These are phyloP conservation scores for Nigrograna mackinnonii DNA, from an alignment of 2,329 filamentous ascomycete genomes.

Conservation along the genomic window DNA sequence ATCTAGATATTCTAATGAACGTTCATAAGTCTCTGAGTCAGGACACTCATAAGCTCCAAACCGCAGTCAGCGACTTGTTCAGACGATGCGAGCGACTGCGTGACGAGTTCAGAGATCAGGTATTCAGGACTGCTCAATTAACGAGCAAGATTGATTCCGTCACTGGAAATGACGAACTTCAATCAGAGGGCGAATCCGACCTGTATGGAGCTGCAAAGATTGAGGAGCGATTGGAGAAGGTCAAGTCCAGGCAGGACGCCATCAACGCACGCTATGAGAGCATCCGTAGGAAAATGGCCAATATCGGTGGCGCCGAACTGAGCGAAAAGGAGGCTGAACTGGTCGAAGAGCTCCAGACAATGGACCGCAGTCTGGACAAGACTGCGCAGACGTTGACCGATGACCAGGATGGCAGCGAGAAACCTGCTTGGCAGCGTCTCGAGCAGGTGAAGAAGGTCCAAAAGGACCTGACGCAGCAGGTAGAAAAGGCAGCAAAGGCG, in stretches of 20 bases:
- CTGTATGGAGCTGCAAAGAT: conserved; percentile 59
- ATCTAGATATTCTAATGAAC: conserved; percentile 71
- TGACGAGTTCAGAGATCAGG: conserved; percentile 68
- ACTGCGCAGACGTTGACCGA: conserved; percentile 30
- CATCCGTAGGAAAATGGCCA: conserved; percentile 54
- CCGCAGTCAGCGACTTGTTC: conserved; percentile 74
- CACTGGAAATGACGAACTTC: conserved; percentile 58
- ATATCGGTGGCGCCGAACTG: conserved; percentile 57
- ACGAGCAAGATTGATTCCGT: conserved; percentile 69
- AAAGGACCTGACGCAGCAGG: conserved; percentile 49
- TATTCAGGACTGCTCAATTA: conserved; percentile 67
- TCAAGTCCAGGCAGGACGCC: conserved; percentile 59
- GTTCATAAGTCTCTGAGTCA: conserved; percentile 71
- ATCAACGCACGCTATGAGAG: conserved; percentile 64
- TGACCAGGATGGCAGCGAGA: conserved; percentile 32
- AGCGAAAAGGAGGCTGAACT: conserved; percentile 66
- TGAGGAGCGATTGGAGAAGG: conserved; percentile 60
- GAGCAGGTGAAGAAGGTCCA: conserved; percentile 60
- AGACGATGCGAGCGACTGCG: conserved; percentile 70
- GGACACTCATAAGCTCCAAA: conserved; percentile 70
- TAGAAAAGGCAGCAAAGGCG: conserved; percentile 19
- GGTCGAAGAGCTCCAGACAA: conserved; percentile 57
- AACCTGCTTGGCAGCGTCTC: conserved; percentile 56
- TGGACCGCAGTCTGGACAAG: conserved; percentile 44
- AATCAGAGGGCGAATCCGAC: conserved; percentile 48